These are phyloP conservation scores for Pinus taeda DNA, from an alignment of 75 land plant genomes.

Conservation along the genomic window DNA sequence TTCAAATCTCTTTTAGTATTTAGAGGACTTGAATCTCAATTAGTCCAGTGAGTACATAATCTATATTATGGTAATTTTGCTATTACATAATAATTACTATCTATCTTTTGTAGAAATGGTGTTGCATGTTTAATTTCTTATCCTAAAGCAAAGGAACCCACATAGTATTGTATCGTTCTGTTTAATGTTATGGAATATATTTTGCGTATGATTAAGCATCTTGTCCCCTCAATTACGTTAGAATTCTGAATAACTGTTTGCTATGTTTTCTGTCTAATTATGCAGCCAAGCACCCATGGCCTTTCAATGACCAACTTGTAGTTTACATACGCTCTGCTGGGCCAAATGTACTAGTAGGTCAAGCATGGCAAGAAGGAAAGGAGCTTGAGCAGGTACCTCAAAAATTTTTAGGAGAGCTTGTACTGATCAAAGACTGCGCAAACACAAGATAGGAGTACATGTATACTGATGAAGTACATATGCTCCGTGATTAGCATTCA, in stretches of 20 bases:
- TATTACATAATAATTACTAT: too few species aligned
- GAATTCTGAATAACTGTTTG: too few species aligned
- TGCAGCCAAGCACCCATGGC: slow-evolving; percentile 71
- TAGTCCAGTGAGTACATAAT: not conserved
- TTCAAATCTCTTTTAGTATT: not conserved
- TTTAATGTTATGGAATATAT: too few species aligned
- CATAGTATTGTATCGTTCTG: too few species aligned
- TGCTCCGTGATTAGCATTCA: too few species aligned
- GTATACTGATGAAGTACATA: too few species aligned
- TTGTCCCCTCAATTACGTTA: too few species aligned
- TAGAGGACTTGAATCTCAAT: not conserved
- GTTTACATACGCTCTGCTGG: slow-evolving; percentile 78
- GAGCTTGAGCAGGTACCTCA: not conserved
- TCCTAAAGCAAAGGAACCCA: too few species aligned
- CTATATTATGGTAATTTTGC: not conserved
- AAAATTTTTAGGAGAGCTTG: slow-evolving; percentile 40
- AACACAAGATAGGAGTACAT: too few species aligned
- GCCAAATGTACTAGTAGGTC: slow-evolving; percentile 76
- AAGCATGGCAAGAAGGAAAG: slow-evolving; percentile 70
- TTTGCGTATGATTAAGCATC: too few species aligned
- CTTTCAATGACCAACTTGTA: slow-evolving; percentile 57
- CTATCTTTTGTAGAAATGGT: too few species aligned
- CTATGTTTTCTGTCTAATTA: not conserved
- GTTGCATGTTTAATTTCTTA: too few species aligned
- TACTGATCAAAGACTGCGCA: slow-evolving; percentile 57